Percentiles rank a stretch among this genome's conserved stretches.
These are phyloP conservation scores for Tremella mesenterica DNA, from an alignment of 768 basidiomycete species.

Conservation along the genomic window DNA sequence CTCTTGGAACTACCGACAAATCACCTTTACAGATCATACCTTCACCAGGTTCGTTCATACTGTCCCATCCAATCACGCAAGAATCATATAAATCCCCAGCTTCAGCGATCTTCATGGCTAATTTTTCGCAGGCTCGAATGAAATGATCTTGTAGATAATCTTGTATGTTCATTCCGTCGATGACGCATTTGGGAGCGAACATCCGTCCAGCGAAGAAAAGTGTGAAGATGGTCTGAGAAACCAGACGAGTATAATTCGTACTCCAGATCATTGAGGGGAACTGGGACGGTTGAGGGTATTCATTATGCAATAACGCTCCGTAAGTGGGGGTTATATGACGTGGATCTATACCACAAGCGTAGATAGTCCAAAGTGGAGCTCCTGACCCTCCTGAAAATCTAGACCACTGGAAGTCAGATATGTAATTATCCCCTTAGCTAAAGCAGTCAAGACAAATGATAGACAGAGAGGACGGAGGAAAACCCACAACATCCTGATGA, in stretches of 20 bases:
- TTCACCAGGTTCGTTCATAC: constrained; percentile 86
- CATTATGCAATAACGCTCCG: constrained; percentile 76
- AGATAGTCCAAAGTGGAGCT: constrained; percentile 69
- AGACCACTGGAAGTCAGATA: constrained; percentile 63
- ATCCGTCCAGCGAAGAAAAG: constrained; percentile 86
- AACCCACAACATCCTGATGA: constrained; percentile 83
- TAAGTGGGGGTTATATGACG: constrained; percentile 75
- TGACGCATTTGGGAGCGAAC: constrained; percentile 81
- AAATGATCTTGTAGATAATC: constrained; percentile 78
- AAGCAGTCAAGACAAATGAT: too few species aligned
- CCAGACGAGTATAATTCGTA: constrained; percentile 85
- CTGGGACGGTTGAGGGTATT: constrained; percentile 71
- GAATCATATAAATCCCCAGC: constrained; percentile 68
- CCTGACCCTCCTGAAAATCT: constrained; percentile 95
- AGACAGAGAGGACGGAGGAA: too few species aligned
- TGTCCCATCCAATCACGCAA: constrained; percentile 93
- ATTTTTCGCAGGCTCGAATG: constrained; percentile 62
- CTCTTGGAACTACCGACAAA: constrained; percentile 55
- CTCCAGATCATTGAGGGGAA: constrained; percentile 95
- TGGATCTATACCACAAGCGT: constrained; percentile 82
- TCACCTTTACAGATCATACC: constrained; percentile 66
- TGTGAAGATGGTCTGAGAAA: constrained; percentile 82
- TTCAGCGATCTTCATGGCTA: constrained; percentile 65
- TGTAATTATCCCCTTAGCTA: too few species aligned
- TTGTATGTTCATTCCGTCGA: constrained; percentile 86